Evolutionary conservation across 2,329 filamentous ascomycete genomes (phyloP), one percentile per base, ranked within the genome.

Genomic region (Sarocladium oryzae): DNA sequence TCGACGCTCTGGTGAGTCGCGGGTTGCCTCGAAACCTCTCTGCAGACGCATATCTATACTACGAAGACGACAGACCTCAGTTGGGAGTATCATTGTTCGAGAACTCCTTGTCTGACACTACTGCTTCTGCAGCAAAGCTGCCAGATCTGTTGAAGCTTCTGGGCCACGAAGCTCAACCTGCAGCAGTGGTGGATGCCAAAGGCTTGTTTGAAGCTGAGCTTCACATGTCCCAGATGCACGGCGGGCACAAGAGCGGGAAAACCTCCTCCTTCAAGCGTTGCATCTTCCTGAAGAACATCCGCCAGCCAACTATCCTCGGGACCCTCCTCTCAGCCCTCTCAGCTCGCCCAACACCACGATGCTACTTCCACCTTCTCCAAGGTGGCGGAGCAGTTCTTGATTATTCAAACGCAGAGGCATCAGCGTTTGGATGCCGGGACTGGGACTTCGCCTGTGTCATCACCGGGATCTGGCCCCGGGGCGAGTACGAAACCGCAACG

Each of bases 181-280:
- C 71, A 52, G 38, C 49, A 0, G 69, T 80, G 8, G 69, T 85
- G 53, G 56, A 68, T 35, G 56, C 80, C 9, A n/a, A n/a, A n/a
- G 73, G 65, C 35, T 53, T 83, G 53, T 85, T 85, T 54, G 74
- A 82, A 0, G 66, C 70, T 0, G 80, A 84, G 49, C 78, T 84
- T 74, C 82, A 84, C 63, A 71, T 85, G 63, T 75, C 76, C 2
- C 57, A 54, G 11, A 79, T 85, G 75, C 78, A 85, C 49, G 75
- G 76, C 21, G 79, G 79, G 0, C 79, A 84, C 49, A 69, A 69
- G 16, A 66, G 73, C 20, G 72, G 75, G 57, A 84, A 82, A 66
- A 84, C 79, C 0, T 84, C 76, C 9, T 73, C 81, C 0, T 84
- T 85, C 68, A 84, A 85, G 66, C 73, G 82, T 57, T 85, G 81